Percentiles rank a stretch among this genome's conserved stretches.
Conservation (phyloP, 805 yeast species). For the Ogataea zsoltii region DNA sequence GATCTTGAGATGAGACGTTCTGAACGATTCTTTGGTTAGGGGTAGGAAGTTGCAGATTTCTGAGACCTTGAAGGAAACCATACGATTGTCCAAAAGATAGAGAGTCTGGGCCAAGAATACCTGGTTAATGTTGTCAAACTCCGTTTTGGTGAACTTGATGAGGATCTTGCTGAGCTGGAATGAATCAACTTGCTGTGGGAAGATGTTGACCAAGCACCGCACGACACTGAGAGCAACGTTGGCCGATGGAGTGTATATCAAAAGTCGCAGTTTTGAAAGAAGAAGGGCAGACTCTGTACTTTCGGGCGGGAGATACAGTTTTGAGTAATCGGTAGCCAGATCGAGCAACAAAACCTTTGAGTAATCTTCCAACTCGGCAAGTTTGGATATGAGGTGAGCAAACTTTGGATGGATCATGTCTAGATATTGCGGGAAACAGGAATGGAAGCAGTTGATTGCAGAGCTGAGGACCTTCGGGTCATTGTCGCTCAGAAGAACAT, state of each 20-base stretch:
- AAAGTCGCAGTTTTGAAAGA: constrained; percentile 43
- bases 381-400: constrained; percentile 42
- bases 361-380: constrained; percentile 68
- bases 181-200: constrained; percentile 54
- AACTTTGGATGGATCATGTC: constrained; percentile 72
- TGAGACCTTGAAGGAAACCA: constrained; percentile 37
- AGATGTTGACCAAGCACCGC: constrained; percentile 56
- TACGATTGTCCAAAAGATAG: constrained; percentile 31
- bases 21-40: constrained; percentile 51
- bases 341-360: constrained; percentile 61
- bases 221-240: constrained; percentile 63
- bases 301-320: constrained; percentile 61
- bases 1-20: constrained; percentile 53
- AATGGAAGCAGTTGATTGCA: constrained; percentile 58
- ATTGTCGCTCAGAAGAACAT: constrained; percentile 60
- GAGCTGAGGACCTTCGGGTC: constrained; percentile 69
- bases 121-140: constrained; percentile 11
- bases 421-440: constrained; percentile 56
- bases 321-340: constrained; percentile 63
- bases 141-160: constrained; percentile 29
- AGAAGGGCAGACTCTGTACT: constrained; percentile 43
- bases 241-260: constrained; percentile 54
- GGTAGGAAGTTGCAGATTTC: constrained; percentile 53
- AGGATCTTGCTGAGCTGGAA: constrained; percentile 53
- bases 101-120: constrained; percentile 20